A percentile compares a stretch with the other conserved stretches of the same genome.
phyloP scores from a whole-genome alignment of 345 rosid species.

The Bruguiera sexangula region DNA sequence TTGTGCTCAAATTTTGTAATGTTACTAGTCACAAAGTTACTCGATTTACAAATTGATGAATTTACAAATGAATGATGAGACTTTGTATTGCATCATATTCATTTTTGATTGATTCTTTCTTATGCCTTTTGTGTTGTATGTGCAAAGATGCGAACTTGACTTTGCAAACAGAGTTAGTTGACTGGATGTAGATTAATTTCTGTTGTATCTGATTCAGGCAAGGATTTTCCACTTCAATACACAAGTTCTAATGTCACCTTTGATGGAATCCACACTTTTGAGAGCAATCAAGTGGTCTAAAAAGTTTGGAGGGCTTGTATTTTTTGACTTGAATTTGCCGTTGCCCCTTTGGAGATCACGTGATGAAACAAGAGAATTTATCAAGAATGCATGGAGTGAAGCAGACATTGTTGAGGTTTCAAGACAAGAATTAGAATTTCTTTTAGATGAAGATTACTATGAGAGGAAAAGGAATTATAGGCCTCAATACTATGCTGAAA shows the following conservation, averaged over 20 bases:
- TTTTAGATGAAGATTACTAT: constrained; percentile 71
- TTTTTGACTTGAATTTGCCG: constrained; percentile 76
- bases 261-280: constrained; percentile 51
- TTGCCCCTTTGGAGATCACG: constrained; percentile 78
- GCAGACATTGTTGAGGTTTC: constrained; percentile 81
- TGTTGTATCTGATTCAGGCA: constrained; percentile 50
- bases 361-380: constrained; percentile 58
- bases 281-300: constrained; percentile 69
- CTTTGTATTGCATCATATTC: too few species aligned
- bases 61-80: too few species aligned
- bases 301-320: constrained; percentile 70
- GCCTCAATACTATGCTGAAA: constrained; percentile 76
- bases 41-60: too few species aligned
- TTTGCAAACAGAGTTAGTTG: background rate
- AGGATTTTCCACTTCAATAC: constrained; percentile 83
- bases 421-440: constrained; percentile 79
- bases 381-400: constrained; percentile 63
- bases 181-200: constrained; percentile 5
- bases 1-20: too few species aligned
- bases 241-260: constrained; percentile 57
- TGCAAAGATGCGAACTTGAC: background rate
- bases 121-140: background rate
- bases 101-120: background rate
- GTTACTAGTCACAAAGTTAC: too few species aligned
- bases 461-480: constrained; percentile 57